Percentiles rank a stretch among this genome's conserved stretches.
Evolutionary conservation across 2,329 filamentous ascomycete genomes (phyloP).

Genomic region (Dendrostoma leiphaemia): DNA sequence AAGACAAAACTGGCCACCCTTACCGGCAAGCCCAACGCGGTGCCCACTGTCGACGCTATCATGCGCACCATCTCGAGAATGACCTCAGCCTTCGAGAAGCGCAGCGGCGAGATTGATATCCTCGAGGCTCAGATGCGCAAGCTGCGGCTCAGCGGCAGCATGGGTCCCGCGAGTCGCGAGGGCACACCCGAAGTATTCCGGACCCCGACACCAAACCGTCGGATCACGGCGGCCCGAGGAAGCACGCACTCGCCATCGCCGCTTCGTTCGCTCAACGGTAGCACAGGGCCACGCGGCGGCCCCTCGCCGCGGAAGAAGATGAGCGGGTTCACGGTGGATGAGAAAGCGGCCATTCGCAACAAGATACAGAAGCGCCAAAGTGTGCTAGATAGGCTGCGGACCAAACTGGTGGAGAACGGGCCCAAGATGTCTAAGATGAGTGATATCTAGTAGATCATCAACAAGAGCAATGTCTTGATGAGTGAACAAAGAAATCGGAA

Average conservation of each 20-base stretch:
- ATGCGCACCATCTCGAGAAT: constrained; percentile 89
- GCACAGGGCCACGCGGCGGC: constrained; percentile 26
- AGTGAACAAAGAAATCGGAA: no score
- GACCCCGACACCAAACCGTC: constrained; percentile 27
- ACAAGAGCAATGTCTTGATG: background rate
- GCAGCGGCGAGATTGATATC: constrained; percentile 86
- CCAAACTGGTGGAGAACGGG: constrained; percentile 47
- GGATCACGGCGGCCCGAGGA: constrained; percentile 34
- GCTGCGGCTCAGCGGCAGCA: constrained; percentile 24
- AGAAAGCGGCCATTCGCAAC: constrained; percentile 55
- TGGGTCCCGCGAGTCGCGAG: constrained; percentile 33
- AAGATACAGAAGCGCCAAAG: constrained; percentile 52
- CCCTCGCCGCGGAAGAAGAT: constrained; percentile 60
- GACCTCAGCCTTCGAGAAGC: constrained; percentile 88
- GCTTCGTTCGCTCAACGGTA: constrained; percentile 32
- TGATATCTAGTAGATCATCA: constrained; percentile 21
- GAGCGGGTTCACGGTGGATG: constrained; percentile 57
- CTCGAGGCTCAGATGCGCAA: constrained; percentile 82
- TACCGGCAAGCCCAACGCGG: constrained; percentile 46
- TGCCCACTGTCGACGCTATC: constrained; percentile 88
- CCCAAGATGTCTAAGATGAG: constrained; percentile 43
- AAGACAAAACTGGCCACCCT: constrained; percentile 71
- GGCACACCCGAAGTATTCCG: constrained; percentile 42
- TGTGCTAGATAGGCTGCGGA: constrained; percentile 51
- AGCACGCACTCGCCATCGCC: constrained; percentile 37